Percentiles rank a stretch among this genome's conserved stretches.
Conservation (phyloP, 805 yeast genomes). For the Alloascoidea africana region DNA sequence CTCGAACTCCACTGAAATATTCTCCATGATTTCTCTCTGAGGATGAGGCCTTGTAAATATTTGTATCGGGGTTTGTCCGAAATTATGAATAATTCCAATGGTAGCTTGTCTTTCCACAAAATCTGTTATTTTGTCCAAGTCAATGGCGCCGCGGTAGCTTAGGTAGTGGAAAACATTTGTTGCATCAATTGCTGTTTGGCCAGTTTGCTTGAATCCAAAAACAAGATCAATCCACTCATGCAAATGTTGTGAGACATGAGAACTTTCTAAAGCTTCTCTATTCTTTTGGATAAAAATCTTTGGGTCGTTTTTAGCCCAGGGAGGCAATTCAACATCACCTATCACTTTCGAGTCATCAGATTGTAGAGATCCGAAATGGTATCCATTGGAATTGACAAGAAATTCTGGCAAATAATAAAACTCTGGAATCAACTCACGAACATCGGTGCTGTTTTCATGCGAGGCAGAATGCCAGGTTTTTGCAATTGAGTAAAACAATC, state of each 20-base stretch:
- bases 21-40: constrained; percentile 20
- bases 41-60: constrained; percentile 61
- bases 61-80: constrained; percentile 81
- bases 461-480: constrained; percentile 77
- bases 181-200: constrained; percentile 47
- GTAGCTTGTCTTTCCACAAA: constrained; percentile 61
- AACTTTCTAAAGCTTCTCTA: constrained; percentile 73
- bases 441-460: constrained; percentile 71
- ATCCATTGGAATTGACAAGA: constrained; percentile 44
- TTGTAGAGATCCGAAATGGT: constrained; percentile 59
- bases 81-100: constrained; percentile 77
- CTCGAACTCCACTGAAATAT: constrained; percentile 3
- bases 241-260: constrained; percentile 59
- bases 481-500: constrained; percentile 60
- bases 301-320: constrained; percentile 76
- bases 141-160: constrained; percentile 74
- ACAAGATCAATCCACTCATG: constrained; percentile 79
- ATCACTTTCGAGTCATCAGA: constrained; percentile 26
- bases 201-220: constrained; percentile 71
- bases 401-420: constrained; percentile 76
- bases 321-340: constrained; percentile 56
- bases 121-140: constrained; percentile 59
- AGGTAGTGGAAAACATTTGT: constrained; percentile 72
- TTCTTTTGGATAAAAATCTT: constrained; percentile 57
- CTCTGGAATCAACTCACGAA: constrained; percentile 77